Evolutionary conservation across 1,284 basidiomycete species (phyloP).

Genomic region (Ustanciosporium gigantosporum): DNA sequence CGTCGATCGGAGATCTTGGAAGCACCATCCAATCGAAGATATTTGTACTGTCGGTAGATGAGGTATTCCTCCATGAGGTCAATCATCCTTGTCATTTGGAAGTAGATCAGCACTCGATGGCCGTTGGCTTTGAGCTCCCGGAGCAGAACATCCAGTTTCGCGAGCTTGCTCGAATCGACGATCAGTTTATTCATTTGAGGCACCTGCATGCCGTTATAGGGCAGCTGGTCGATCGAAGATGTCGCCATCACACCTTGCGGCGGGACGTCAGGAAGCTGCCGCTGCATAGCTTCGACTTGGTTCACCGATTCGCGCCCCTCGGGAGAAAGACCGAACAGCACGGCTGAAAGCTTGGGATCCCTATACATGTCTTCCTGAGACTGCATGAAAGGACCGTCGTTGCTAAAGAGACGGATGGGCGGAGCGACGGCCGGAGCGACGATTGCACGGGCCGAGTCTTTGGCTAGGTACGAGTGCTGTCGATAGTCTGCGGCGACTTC

Average conservation of each 20-base stretch:
- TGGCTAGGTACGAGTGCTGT: slow-evolving; percentile 77
- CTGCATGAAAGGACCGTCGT: slow-evolving; percentile 79
- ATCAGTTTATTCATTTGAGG: slow-evolving; percentile 95
- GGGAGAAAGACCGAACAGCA: slow-evolving; percentile 82
- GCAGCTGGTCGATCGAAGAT: slow-evolving; percentile 77
- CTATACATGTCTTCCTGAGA: slow-evolving; percentile 67
- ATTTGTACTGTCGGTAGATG: slow-evolving; percentile 97
- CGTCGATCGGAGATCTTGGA: slow-evolving; percentile 93
- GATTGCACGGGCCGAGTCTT: slow-evolving; percentile 78
- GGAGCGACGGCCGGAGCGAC: slow-evolving; percentile 83
- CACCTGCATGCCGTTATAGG: slow-evolving; percentile 83
- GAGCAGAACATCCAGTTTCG: slow-evolving; percentile 82
- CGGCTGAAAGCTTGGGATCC: slow-evolving; percentile 71
- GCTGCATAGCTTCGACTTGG: slow-evolving; percentile 66
- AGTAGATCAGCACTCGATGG: slow-evolving; percentile 94
- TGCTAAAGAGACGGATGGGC: slow-evolving; percentile 74
- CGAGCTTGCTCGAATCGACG: slow-evolving; percentile 94
- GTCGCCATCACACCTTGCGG: slow-evolving; percentile 72
- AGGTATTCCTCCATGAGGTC: slow-evolving; percentile 99
- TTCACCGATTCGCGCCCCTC: slow-evolving; percentile 70
- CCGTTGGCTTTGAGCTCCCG: slow-evolving; percentile 90
- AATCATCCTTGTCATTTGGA: slow-evolving; percentile 99
- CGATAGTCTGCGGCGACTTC: slow-evolving; percentile 71
- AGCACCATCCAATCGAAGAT: slow-evolving; percentile 90
- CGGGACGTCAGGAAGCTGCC: slow-evolving; percentile 69